Evolutionary conservation across 208 protist species (phyloP).

Genomic region (Acanthamoeba castellanii): DNA sequence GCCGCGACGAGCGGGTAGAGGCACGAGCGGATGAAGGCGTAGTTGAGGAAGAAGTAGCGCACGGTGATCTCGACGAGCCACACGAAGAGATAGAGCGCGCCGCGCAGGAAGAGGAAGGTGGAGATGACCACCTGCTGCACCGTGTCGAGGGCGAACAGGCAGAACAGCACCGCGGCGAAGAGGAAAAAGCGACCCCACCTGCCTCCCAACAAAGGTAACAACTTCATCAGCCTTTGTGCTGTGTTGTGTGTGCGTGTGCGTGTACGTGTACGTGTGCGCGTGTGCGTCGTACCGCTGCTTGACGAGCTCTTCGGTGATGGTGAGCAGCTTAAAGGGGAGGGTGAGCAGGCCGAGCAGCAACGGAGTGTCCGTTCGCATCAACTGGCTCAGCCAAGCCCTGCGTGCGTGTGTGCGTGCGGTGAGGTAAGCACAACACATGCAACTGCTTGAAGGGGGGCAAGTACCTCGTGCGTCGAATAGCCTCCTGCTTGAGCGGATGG

Average conservation of each 20-base stretch:
- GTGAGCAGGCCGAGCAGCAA: slow-evolving; percentile 21
- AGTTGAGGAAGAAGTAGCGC: slow-evolving; percentile 19
- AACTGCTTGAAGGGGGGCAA: neutral
- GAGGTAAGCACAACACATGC: neutral
- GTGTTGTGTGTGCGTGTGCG: neutral
- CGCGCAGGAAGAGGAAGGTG: slow-evolving; percentile 26
- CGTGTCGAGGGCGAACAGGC: slow-evolving; percentile 23
- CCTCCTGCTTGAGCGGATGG: slow-evolving; percentile 59
- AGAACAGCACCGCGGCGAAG: slow-evolving; percentile 1
- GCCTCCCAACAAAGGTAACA: neutral
- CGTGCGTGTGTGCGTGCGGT: neutral
- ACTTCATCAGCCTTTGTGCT: neutral
- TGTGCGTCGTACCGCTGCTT: slow-evolving; percentile 27
- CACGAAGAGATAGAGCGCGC: neutral
- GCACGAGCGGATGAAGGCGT: slow-evolving; percentile 6
- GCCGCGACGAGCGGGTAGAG: slow-evolving; percentile 20
- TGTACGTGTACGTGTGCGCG: too few relatives aligned
- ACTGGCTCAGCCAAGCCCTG: slow-evolving; percentile 6
- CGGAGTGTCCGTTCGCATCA: slow-evolving; percentile 40
- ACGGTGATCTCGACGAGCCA: slow-evolving; percentile 59
- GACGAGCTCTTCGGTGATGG: slow-evolving; percentile 61
- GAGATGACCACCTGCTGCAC: slow-evolving; percentile 60
- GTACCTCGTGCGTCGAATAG: neutral
- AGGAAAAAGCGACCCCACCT: slow-evolving; percentile 62
- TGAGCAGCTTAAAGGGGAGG: slow-evolving; percentile 40